These are phyloP conservation scores for Solanum sejunctum DNA, from an alignment of 257 asterid species.

Conservation along the genomic window DNA sequence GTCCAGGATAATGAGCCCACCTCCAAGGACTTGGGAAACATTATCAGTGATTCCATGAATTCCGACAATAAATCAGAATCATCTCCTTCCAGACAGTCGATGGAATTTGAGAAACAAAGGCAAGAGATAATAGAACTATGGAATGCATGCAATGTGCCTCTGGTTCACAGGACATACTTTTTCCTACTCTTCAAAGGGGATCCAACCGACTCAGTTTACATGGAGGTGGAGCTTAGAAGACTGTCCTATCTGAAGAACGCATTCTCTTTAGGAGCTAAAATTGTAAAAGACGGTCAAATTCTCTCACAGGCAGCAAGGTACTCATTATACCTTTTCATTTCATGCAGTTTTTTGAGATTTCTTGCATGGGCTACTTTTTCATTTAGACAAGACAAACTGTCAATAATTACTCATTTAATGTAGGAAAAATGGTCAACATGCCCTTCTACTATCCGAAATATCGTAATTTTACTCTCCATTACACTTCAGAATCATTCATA, in stretches of 20 bases:
- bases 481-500: neutral
- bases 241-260: constrained; percentile 52
- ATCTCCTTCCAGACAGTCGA: constrained; percentile 31
- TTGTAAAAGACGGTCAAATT: constrained; percentile 11
- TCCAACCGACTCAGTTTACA: constrained; percentile 68
- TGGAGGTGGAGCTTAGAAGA: constrained; percentile 90
- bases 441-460: neutral
- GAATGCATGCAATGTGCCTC: constrained; percentile 54
- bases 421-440: neutral
- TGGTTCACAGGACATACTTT: constrained; percentile 70
- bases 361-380: neutral
- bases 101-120: constrained; percentile 57
- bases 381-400: neutral
- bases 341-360: neutral
- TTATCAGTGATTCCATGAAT: constrained; percentile 2
- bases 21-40: constrained; percentile 6
- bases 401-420: neutral
- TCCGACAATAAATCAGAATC: constrained; percentile 9
- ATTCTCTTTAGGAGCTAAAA: constrained; percentile 13
- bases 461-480: neutral
- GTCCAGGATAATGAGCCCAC: constrained; percentile 7
- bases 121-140: constrained; percentile 58
- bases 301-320: constrained; percentile 36
- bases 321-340: neutral
- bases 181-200: constrained; percentile 72